Evolutionary conservation across 192 early-diverging fungal genomes (phyloP).

Genomic region (Backusella circina): DNA sequence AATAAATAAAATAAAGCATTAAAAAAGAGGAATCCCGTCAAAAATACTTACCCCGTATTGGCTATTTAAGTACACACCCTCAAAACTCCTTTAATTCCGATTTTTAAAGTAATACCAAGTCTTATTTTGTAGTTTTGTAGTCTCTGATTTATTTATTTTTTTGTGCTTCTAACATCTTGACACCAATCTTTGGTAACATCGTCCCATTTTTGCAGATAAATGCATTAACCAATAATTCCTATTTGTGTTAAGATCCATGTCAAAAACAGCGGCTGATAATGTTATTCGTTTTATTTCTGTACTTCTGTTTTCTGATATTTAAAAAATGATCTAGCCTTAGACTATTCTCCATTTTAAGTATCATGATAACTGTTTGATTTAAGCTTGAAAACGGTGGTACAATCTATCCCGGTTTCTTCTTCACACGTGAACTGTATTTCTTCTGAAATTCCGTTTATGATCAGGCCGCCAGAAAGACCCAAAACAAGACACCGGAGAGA

Average conservation of each 20-base stretch:
- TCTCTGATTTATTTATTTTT: not conserved
- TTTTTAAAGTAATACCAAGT: not conserved
- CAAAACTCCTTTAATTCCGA: not conserved
- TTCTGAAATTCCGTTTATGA: not conserved
- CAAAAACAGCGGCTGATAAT: not conserved
- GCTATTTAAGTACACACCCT: not conserved
- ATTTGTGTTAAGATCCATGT: not conserved
- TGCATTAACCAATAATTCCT: not conserved
- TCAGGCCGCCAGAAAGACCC: not conserved
- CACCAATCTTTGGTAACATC: not conserved
- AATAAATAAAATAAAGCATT: constrained; percentile 3
- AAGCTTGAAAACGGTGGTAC: not conserved
- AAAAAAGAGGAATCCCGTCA: not conserved
- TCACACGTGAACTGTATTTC: not conserved
- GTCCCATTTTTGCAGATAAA: not conserved
- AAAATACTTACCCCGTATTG: not conserved
- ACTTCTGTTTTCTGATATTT: not conserved
- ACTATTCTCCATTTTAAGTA: not conserved
- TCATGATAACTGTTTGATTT: not conserved
- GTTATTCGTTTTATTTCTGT: not conserved
- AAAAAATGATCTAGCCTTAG: not conserved
- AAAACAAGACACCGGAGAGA: not conserved
- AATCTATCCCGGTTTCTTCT: not conserved
- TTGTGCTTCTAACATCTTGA: not conserved
- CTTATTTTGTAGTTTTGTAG: not conserved